These are phyloP conservation scores for Xylaria curta DNA, from an alignment of 495 filamentous ascomycete genomes.

Conservation along the genomic window DNA sequence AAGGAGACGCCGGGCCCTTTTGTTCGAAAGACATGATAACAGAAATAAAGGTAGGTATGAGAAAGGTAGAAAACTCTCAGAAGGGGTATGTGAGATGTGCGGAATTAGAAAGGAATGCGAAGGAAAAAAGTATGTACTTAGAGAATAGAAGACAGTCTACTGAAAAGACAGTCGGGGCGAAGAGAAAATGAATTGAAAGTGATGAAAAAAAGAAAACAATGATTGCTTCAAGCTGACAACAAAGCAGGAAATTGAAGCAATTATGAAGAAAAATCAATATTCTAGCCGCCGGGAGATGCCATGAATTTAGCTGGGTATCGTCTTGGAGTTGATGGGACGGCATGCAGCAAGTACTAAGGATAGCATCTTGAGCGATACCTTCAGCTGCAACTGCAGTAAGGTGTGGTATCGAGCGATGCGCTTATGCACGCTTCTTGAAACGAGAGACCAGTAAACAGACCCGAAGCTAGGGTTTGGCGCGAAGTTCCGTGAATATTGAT, in stretches of 20 bases:
- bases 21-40: constrained; percentile 38
- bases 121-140: constrained; percentile 1
- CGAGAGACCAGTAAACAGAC: constrained; percentile 21
- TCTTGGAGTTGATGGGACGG: constrained; percentile 4
- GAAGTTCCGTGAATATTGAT: not conserved
- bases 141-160: constrained; percentile 13
- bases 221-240: not conserved
- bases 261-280: constrained; percentile 14
- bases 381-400: not conserved
- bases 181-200: not conserved
- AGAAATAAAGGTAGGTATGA: constrained; percentile 9
- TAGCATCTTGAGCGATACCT: constrained; percentile 7
- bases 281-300: constrained; percentile 3
- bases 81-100: not conserved
- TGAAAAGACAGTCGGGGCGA: not conserved
- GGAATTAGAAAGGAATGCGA: constrained; percentile 10
- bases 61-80: not conserved
- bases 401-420: constrained; percentile 20
- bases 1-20: constrained; percentile 31
- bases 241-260: not conserved
- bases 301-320: not conserved
- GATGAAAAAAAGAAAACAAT: not conserved
- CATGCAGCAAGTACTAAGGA: not conserved
- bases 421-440: constrained; percentile 4
- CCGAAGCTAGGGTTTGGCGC: constrained; percentile 17